Evolutionary conservation across 2,329 filamentous ascomycete species (phyloP).

Genomic region (Pyrenophora seminiperda): DNA sequence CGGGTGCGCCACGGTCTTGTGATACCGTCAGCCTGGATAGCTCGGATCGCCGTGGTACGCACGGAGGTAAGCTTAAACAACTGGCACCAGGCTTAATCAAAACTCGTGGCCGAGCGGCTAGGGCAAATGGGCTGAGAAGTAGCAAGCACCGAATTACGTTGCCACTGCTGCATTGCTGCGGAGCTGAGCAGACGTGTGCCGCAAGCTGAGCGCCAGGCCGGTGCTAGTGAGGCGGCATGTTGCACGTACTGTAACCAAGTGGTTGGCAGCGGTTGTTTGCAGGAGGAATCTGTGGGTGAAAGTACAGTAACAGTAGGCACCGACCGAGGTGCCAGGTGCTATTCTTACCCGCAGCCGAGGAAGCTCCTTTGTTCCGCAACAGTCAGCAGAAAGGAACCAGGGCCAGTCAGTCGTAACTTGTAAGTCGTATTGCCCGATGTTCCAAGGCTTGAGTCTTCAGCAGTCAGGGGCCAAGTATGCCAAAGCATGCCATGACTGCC

Average conservation of each 20-base stretch:
- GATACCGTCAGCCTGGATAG: conserved; percentile 36
- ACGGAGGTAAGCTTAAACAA: conserved; percentile 45
- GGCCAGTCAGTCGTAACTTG: background rate
- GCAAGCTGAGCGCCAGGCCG: conserved; percentile 22
- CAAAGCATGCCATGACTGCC: conserved; percentile 22
- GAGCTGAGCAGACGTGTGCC: conserved; percentile 38
- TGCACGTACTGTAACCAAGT: conserved; percentile 27
- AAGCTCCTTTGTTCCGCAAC: background rate
- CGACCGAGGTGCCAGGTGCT: background rate
- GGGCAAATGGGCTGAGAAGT: conserved; percentile 31
- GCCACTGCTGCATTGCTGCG: too few species aligned
- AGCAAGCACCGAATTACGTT: conserved; percentile 34
- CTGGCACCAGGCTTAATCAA: conserved; percentile 39
- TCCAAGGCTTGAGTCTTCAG: conserved; percentile 8
- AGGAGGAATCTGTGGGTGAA: background rate
- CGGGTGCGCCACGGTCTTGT: conserved; percentile 13
- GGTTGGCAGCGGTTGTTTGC: conserved; percentile 6
- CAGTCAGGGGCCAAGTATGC: conserved; percentile 25
- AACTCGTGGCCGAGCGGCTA: conserved; percentile 25
- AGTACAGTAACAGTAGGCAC: background rate
- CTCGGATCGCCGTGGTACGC: conserved; percentile 33
- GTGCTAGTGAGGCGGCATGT: conserved; percentile 8
- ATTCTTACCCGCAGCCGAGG: background rate
- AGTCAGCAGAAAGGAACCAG: background rate
- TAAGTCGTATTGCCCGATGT: background rate